phyloP scores from a whole-genome alignment of 108 stramenopile species.

The Skeletonema costatum region DNA sequence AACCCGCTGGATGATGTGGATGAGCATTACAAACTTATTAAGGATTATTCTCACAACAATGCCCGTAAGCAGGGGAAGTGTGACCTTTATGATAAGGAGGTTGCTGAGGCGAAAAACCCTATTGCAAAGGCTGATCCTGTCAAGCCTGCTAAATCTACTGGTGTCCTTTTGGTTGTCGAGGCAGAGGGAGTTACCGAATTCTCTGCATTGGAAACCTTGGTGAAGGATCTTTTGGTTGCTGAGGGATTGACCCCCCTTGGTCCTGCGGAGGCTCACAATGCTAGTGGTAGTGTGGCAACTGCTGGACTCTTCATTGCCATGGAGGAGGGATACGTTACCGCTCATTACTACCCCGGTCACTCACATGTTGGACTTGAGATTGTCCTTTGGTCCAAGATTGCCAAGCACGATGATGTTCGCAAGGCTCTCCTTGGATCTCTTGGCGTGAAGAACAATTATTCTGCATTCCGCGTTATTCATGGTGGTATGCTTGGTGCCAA shows the following conservation, averaged over 20 bases:
- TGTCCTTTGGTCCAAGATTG: slow-evolving; percentile 50
- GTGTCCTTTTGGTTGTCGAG: slow-evolving; percentile 75
- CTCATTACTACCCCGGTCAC: slow-evolving; percentile 52
- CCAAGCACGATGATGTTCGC: slow-evolving; percentile 50
- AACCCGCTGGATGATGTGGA: slow-evolving; percentile 54
- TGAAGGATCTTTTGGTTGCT: slow-evolving; percentile 27
- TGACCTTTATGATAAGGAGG: slow-evolving; percentile 39
- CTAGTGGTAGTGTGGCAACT: slow-evolving; percentile 24
- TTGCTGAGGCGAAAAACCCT: slow-evolving; percentile 23
- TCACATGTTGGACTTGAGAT: slow-evolving; percentile 54
- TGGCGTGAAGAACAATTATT: slow-evolving; percentile 19
- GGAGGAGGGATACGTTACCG: slow-evolving; percentile 54
- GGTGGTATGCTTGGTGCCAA: slow-evolving; percentile 82
- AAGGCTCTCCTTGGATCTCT: slow-evolving; percentile 30
- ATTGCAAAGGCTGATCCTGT: slow-evolving; percentile 25
- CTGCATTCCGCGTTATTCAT: slow-evolving; percentile 71
- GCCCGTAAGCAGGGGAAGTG: slow-evolving; percentile 45
- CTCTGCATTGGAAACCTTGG: slow-evolving; percentile 27
- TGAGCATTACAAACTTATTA: slow-evolving; percentile 59
- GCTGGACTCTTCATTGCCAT: slow-evolving; percentile 43
- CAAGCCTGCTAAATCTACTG: slow-evolving; percentile 60
- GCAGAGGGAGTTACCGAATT: slow-evolving; percentile 52
- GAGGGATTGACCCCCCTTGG: slow-evolving; percentile 37
- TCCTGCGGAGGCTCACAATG: slow-evolving; percentile 25
- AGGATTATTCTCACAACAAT: slow-evolving; percentile 69